Evolutionary conservation across 495 filamentous ascomycete genomes (phyloP), one percentile per base, ranked within the genome.

Genomic region (Hyaloscypha finlandica): DNA sequence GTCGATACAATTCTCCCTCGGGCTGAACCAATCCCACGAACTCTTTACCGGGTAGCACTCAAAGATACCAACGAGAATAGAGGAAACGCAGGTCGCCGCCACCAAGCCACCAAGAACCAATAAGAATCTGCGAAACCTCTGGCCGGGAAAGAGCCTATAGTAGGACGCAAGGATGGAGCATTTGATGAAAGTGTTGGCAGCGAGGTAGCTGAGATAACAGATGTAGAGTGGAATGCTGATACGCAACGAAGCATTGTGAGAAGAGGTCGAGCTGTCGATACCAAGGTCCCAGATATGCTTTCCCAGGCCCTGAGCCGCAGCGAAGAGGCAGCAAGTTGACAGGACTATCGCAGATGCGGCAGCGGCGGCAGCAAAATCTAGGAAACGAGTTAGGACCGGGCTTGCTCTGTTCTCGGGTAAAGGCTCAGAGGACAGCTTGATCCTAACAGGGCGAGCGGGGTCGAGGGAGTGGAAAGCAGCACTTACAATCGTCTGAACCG

Each of bases 51-150:
- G 59, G 37, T 25, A 22, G 37, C 82, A 86, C 68, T 82, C 78
- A 58, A 84, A 79, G 42, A 84, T 72, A 29, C 74, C 79, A 6
- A 77, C 74, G 32, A 80, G 75, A 39, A 81, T 76, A 63, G 78
- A 79, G 55, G 75, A 75, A 33, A 80, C 71, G 8, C 73, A 59
- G 67, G 77, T 80, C 5, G 60, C 33, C 16, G 80, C 65, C 0
- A 79, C 69, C 16, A 80, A 68, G 11, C 33, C 71, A 48, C 64
- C 64, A 12, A 74, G 30, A 32, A 59, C 33, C 59, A 32, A 11
- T n/a, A 61, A 30, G 29, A 73, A 25, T 12, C 45, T 59, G 6
- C 70, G 71, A 0, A 76, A 61, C 0, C 32, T 14, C 20, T 66
- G 58, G 60, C 60, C 65, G 5, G 73, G 73, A 59, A 76, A 74